Evolutionary conservation across 2,329 filamentous ascomycete species (phyloP), one percentile per base, ranked within the genome.

Genomic region (Diaporthe aspalathi): DNA sequence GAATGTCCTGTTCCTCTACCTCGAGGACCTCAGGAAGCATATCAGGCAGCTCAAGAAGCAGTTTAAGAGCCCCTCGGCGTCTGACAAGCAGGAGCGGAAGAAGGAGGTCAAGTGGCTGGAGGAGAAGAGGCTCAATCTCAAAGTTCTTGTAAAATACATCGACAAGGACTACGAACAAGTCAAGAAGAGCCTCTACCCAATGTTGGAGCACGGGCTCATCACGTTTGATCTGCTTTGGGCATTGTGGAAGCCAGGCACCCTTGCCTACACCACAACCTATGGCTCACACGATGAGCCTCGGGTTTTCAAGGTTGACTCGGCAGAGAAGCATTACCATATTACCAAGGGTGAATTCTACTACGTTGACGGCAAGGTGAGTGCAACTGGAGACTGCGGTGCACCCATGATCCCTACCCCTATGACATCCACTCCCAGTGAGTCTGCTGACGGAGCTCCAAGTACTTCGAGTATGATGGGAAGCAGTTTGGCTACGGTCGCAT

Each of bases 151-250:
- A 68, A 81, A 80, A 56, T 82, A 82, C 27, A 80, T 81, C 20
- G 77, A 82, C 62, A 89, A 91, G 72, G 95, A 97, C 80, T 97
- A 94, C 77, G 89, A 90, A 1, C 87, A 93, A 22, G 90, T 87
- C 43, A 95, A 95, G 79, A 93, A 94, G 47, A 87, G 91, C 1
- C 86, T 97, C 0, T 92, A 94, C 75, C 93, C 94, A 0, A 89
- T 97, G 82, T 84, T 97, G 2, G 89, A 94, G 74, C 92, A 91
- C 40, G 93, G 94, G 11, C 90, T 94, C 54, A 97, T 97, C 78
- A 97, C 94, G 0, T 97, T 95, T 76, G 94, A 97, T 70, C 86
- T 97, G 2, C 84, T 97, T 1, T 97, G 94, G 94, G 94, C 94
- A 0, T 83, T 97, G 4, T 97, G 93, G 87, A 97, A 96, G 77